These are phyloP conservation scores for Herpetomonas samuelpessoai DNA, from an alignment of 208 protist genomes.

Conservation along the genomic window DNA sequence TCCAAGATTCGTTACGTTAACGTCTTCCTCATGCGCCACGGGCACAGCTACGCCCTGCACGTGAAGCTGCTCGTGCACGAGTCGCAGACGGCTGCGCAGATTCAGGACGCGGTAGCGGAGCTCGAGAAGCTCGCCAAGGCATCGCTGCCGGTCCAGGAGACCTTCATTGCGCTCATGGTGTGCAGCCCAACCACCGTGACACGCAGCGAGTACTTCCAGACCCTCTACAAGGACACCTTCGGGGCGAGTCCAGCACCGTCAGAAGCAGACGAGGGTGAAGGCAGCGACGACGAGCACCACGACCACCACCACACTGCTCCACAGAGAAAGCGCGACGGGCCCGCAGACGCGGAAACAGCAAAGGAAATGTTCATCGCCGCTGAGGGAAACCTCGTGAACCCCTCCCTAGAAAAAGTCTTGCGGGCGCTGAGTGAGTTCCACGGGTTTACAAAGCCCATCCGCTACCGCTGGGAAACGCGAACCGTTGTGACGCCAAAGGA, in stretches of 20 bases:
- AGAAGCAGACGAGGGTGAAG: background rate
- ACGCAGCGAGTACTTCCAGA: slow-evolving; percentile 15
- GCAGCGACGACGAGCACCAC: background rate
- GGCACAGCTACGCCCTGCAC: slow-evolving; percentile 74
- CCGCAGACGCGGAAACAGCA: background rate
- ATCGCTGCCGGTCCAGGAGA: slow-evolving; percentile 52
- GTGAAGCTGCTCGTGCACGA: slow-evolving; percentile 63
- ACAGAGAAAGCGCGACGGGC: too few species aligned
- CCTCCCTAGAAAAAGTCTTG: slow-evolving; percentile 44
- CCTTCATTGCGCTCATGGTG: slow-evolving; percentile 41
- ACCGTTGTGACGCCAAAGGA: slow-evolving; percentile 22
- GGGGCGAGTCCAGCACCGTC: slow-evolving; percentile 1
- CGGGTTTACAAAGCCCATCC: slow-evolving; percentile 31
- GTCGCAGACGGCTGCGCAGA: slow-evolving; percentile 24
- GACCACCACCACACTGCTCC: slow-evolving; percentile 1
- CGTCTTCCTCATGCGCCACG: slow-evolving; percentile 83
- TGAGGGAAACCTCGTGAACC: slow-evolving; percentile 37
- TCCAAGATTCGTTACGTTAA: slow-evolving; percentile 57
- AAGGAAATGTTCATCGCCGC: slow-evolving; percentile 15
- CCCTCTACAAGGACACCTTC: background rate
- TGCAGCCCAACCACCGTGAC: slow-evolving; percentile 32
- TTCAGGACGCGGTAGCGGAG: slow-evolving; percentile 33
- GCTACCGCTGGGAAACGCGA: slow-evolving; percentile 62
- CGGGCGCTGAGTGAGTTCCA: slow-evolving; percentile 51
- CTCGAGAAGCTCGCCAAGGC: slow-evolving; percentile 49